phyloP scores from a whole-genome alignment of 106 monocot species.

The Chionographis japonica region DNA sequence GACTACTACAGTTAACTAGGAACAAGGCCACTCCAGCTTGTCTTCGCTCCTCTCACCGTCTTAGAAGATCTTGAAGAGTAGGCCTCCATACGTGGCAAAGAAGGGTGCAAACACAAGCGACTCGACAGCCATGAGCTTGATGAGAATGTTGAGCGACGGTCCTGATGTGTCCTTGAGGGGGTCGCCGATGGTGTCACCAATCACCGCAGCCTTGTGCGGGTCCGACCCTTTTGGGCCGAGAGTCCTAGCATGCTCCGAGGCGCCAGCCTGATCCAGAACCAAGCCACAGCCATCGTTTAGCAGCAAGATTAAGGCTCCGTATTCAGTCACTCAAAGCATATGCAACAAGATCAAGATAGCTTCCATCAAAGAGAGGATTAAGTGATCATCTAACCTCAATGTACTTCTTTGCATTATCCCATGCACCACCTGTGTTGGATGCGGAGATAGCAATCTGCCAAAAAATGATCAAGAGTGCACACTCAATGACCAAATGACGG shows the following conservation, averaged over 20 bases:
- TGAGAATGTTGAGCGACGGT: constrained; percentile 66
- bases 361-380: not conserved
- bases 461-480: too few relatives aligned
- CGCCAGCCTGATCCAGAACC: constrained; percentile 27
- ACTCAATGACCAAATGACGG: not conserved
- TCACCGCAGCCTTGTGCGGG: constrained; percentile 49
- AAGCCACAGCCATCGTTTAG: not conserved
- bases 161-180: constrained; percentile 69
- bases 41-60: not conserved
- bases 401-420: constrained; percentile 34
- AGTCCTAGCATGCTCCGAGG: constrained; percentile 40
- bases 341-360: not conserved
- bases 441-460: constrained; percentile 33
- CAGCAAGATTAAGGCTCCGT: too few relatives aligned
- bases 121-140: constrained; percentile 70
- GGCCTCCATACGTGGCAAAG: constrained; percentile 48
- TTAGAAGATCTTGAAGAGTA: constrained; percentile 50
- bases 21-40: too few relatives aligned
- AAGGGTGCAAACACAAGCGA: constrained; percentile 61
- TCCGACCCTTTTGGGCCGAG: constrained; percentile 50
- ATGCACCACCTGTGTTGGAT: constrained; percentile 23
- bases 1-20: too few relatives aligned
- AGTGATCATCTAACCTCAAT: constrained; percentile 7
- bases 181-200: constrained; percentile 58
- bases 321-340: too few relatives aligned